Evolutionary conservation across 2,329 filamentous ascomycete genomes (phyloP), one percentile per base, ranked within the genome.

Genomic region (Helotiales sp.): DNA sequence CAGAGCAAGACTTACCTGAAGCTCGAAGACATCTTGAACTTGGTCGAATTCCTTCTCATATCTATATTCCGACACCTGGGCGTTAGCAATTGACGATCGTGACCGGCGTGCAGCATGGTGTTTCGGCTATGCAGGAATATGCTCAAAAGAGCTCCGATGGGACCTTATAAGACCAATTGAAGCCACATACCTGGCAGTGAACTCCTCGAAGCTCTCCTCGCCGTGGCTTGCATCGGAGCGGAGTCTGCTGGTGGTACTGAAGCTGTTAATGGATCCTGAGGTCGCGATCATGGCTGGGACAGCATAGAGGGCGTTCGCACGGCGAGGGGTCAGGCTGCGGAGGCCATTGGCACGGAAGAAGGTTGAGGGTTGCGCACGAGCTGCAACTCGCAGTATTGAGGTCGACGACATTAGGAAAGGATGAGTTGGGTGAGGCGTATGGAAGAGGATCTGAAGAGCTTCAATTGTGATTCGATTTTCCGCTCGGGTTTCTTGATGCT

Each of bases 1-100:
- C 26, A 34, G 32, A 60, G 50, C 4, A 58, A 66, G n/a, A 66
- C 87, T 79, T 89, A 97, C 94, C 93, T 97, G 94, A 79, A 99
- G 93, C 90, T 99, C 96, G 82, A 99, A 99, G 79, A 98, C 95
- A 85, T 99, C 96, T 84, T 98, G 93, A 74, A 99, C 96, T 79
- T 84, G 83, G 72, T 99, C 95, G 80, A 99, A 99, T 85, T 99
- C 96, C 89, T 97, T 97, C 89, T 99, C 96, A 80, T 97, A 99
- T 85, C 96, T 99, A 80, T 78, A 65, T 34, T 71, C 77, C 66
- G 66, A 66, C 61, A 69, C 71, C 66, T 70, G 67, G 66, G 69
- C 28, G 75, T 85, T 78, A 82, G 80, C 77, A 78, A 79, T 79
- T 75, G 75, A 76, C 73, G 71, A 67, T 72, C 68, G 45, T 71